Percentiles rank a stretch among this genome's conserved stretches.
These are phyloP conservation scores for Suillus discolor DNA, from an alignment of 768 basidiomycete genomes.

Conservation along the genomic window DNA sequence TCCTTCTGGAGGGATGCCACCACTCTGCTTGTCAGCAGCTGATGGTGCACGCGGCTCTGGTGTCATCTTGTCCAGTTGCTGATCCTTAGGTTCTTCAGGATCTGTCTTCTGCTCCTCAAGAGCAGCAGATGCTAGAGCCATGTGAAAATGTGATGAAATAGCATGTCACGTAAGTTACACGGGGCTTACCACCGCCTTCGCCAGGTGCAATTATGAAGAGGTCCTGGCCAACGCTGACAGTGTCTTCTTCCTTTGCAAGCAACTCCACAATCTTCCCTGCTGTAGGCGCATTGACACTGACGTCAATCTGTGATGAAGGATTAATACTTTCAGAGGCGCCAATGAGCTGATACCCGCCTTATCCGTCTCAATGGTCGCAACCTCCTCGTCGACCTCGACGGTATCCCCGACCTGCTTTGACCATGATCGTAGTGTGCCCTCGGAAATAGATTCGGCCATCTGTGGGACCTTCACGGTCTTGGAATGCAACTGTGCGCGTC, in stretches of 20 bases:
- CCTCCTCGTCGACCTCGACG: slow-evolving; percentile 91
- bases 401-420: slow-evolving; percentile 90
- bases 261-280: slow-evolving; percentile 90
- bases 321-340: slow-evolving; percentile 7
- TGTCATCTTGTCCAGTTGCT: slow-evolving; percentile 48
- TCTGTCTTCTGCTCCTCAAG: slow-evolving; percentile 38
- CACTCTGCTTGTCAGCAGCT: slow-evolving; percentile 27
- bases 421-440: slow-evolving; percentile 96
- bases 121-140: slow-evolving; percentile 34
- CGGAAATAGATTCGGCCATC: slow-evolving; percentile 98
- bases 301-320: slow-evolving; percentile 74
- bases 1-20: slow-evolving; percentile 25
- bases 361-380: slow-evolving; percentile 98
- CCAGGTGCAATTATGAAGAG: slow-evolving; percentile 90
- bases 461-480: slow-evolving; percentile 96
- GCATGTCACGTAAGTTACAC: background rate
- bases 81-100: slow-evolving; percentile 45
- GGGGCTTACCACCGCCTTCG: slow-evolving; percentile 51
- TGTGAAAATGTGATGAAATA: slow-evolving; percentile 5
- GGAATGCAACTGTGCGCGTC: slow-evolving; percentile 67
- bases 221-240: slow-evolving; percentile 93
- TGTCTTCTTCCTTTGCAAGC: slow-evolving; percentile 90
- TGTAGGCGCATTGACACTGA: slow-evolving; percentile 91
- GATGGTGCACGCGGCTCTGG: slow-evolving; percentile 49
- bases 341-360: slow-evolving; percentile 59